phyloP scores from a whole-genome alignment of 2,329 filamentous ascomycete genomes.

The Ophiostoma quercus region DNA sequence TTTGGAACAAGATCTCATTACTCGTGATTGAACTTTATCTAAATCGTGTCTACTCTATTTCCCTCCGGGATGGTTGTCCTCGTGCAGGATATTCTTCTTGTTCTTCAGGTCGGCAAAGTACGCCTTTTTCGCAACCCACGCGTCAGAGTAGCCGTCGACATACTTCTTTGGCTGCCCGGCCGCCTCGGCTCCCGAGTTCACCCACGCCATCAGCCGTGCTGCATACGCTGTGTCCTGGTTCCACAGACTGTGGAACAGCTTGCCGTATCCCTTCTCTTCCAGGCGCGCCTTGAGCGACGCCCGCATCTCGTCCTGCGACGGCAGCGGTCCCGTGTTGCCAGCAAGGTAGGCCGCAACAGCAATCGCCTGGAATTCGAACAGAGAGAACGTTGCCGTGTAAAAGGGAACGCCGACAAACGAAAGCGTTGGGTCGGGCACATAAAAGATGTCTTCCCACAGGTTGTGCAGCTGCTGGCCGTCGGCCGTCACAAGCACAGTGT shows the following conservation, averaged over 20 bases:
- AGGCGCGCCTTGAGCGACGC: conserved; percentile 34
- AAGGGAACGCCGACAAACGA: conserved; percentile 61
- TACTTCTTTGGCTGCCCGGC: not conserved
- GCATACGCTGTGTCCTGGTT: conserved; percentile 30
- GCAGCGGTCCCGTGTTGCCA: conserved; percentile 44
- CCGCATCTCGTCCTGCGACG: conserved; percentile 39
- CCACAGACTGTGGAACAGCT: conserved; percentile 38
- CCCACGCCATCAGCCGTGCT: conserved; percentile 29
- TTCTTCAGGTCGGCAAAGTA: conserved; percentile 10
- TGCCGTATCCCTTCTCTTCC: conserved; percentile 33
- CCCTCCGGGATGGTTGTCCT: conserved; percentile 6
- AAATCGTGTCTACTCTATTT: not conserved
- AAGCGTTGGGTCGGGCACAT: conserved; percentile 60
- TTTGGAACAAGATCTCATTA: not conserved
- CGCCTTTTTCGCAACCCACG: conserved; percentile 17
- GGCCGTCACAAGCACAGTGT: conserved; percentile 29
- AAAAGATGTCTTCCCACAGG: conserved; percentile 62
- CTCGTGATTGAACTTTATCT: not conserved
- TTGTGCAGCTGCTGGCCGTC: conserved; percentile 52
- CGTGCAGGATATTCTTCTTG: conserved; percentile 18
- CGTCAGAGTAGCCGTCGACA: conserved; percentile 17
- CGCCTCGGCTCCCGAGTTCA: conserved; percentile 11
- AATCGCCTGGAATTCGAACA: conserved; percentile 67
- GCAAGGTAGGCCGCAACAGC: conserved; percentile 53
- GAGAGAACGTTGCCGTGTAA: conserved; percentile 60